Evolutionary conservation across 1,284 basidiomycete genomes (phyloP).

Genomic region (Ganoderma sp.): DNA sequence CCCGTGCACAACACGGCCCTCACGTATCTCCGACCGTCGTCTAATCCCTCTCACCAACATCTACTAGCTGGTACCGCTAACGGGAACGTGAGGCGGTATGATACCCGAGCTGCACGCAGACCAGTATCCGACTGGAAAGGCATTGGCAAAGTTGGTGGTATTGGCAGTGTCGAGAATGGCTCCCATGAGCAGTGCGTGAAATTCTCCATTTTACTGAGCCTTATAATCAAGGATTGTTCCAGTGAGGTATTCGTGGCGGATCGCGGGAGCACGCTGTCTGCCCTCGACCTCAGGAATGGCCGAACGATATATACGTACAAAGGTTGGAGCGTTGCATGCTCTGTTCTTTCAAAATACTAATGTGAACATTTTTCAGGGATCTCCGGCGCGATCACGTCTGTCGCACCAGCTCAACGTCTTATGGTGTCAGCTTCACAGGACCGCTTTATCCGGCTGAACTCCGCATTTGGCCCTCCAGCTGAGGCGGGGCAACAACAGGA

Average conservation of each 20-base stretch:
- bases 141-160: conserved; percentile 69
- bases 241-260: conserved; percentile 85
- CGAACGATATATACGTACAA: conserved; percentile 74
- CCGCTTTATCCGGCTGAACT: conserved; percentile 78
- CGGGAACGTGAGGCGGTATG: conserved; percentile 82
- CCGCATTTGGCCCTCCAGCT: conserved; percentile 59
- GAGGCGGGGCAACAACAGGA: conserved; percentile 60
- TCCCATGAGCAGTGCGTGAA: conserved; percentile 68
- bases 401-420: conserved; percentile 57
- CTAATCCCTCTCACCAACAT: conserved; percentile 51
- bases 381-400: conserved; percentile 69
- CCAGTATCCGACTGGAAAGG: conserved; percentile 73
- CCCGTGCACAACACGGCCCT: conserved; percentile 81
- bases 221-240: conserved; percentile 11
- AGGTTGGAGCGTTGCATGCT: conserved; percentile 47
- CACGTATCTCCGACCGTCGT: conserved; percentile 55
- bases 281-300: conserved; percentile 80
- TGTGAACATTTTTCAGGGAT: conserved; percentile 52
- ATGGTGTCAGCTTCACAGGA: conserved; percentile 71
- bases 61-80: conserved; percentile 78
- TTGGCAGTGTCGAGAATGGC: conserved; percentile 68
- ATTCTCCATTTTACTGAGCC: not conserved
- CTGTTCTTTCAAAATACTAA: not conserved
- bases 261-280: conserved; percentile 68
- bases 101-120: conserved; percentile 74